Evolutionary conservation across 176 grass and related monocot genomes (phyloP).

Genomic region (Carex pumila): DNA sequence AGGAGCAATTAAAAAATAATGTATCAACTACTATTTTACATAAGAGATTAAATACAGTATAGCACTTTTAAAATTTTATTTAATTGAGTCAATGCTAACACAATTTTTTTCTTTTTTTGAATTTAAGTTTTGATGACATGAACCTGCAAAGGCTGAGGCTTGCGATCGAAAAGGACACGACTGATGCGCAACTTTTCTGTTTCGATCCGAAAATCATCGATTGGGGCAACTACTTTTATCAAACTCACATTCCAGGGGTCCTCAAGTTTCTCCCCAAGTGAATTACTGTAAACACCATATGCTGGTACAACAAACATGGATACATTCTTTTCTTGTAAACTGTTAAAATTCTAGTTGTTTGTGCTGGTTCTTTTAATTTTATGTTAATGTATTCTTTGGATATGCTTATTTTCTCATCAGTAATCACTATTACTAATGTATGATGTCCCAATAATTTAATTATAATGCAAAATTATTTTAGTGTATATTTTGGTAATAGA

Average conservation of each 20-base stretch:
- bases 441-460: background rate
- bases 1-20: too few relatives aligned
- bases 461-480: background rate
- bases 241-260: conserved; percentile 24
- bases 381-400: conserved; percentile 1
- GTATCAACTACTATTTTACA: too few relatives aligned
- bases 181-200: background rate
- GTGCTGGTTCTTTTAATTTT: background rate
- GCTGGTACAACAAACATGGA: background rate
- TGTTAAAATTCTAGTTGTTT: background rate
- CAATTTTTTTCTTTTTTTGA: too few relatives aligned
- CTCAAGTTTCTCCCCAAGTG: conserved; percentile 24
- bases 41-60: too few relatives aligned
- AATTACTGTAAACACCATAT: background rate
- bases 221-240: conserved; percentile 26
- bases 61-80: too few relatives aligned
- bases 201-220: conserved; percentile 27
- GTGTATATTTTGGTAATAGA: background rate
- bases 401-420: background rate
- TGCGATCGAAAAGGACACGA: background rate
- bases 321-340: background rate
- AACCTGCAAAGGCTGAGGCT: conserved; percentile 19
- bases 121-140: too few relatives aligned
- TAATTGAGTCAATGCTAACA: too few relatives aligned
- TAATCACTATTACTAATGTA: background rate